Percentiles rank a stretch among this genome's conserved stretches.
Conservation (phyloP, 345 rosid species). For the Citropsis articulata region DNA sequence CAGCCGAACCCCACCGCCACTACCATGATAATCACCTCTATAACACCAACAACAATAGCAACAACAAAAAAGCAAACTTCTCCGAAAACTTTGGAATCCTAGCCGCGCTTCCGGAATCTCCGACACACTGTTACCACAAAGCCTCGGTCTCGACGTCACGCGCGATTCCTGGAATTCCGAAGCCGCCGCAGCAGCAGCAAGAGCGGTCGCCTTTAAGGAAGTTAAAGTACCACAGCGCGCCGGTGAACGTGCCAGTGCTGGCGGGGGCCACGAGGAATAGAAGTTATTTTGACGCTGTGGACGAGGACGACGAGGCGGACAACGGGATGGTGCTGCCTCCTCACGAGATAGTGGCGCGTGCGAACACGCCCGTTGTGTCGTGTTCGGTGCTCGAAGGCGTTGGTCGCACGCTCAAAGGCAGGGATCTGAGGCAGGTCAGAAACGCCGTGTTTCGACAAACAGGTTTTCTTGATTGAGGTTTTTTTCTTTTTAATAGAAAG, state of each 20-base stretch:
- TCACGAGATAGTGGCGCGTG: conserved; percentile 82
- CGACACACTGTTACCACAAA: conserved; percentile 51
- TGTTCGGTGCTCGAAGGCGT: conserved; percentile 86
- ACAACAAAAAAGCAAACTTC: conserved; percentile 31
- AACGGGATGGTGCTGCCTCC: conserved; percentile 73
- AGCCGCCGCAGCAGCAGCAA: conserved; percentile 42
- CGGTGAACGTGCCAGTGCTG: conserved; percentile 66
- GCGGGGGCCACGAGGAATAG: conserved; percentile 37
- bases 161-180: conserved; percentile 56
- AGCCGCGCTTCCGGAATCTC: conserved; percentile 62
- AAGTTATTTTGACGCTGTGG: conserved; percentile 45
- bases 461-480: conserved; percentile 70
- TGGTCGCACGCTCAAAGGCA: conserved; percentile 88
- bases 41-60: conserved; percentile 25
- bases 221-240: conserved; percentile 64
- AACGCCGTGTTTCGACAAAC: conserved; percentile 75
- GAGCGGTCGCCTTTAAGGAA: conserved; percentile 44
- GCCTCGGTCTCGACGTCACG: conserved; percentile 51
- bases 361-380: conserved; percentile 51
- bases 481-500: background rate
- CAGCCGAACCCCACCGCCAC: conserved; percentile 17
- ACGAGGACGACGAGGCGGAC: conserved; percentile 40
- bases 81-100: conserved; percentile 71
- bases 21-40: conserved; percentile 9
- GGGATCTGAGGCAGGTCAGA: conserved; percentile 84